A percentile compares a stretch with the other conserved stretches of the same genome.
Conservation (phyloP, 139 green algal species). For the Volvox africanus region DNA sequence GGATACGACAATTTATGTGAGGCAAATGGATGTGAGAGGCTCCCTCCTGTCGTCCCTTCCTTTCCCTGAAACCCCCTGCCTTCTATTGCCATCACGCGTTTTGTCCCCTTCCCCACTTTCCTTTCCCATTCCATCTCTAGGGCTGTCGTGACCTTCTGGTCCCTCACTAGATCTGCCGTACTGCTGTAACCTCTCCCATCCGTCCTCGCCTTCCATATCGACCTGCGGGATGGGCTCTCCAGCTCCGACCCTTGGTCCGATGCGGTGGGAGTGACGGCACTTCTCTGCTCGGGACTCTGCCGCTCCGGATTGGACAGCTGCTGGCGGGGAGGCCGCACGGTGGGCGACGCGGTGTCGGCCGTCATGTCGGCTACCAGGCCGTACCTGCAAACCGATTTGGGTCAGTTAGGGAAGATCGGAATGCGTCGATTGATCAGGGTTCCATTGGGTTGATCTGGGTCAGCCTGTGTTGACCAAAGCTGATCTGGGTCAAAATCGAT, state of each 20-base stretch:
- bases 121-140: neutral
- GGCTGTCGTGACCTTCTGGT: neutral
- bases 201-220: neutral
- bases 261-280: neutral
- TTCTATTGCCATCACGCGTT: neutral
- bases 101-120: neutral
- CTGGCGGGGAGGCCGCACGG: neutral
- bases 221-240: conserved; percentile 13
- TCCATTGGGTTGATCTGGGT: too few species aligned
- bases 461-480: too few species aligned
- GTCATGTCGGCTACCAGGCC: conserved; percentile 1
- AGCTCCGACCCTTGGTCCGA: conserved; percentile 31
- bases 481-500: too few species aligned
- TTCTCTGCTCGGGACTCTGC: neutral
- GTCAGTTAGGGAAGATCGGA: neutral
- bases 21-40: too few species aligned
- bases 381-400: conserved; percentile 4
- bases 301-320: neutral
- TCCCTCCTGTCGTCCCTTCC: neutral
- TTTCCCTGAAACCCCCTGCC: neutral
- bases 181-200: neutral
- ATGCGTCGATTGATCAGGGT: too few species aligned
- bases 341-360: neutral
- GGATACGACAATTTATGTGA: too few species aligned
- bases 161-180: too few species aligned